These are phyloP conservation scores for Phytophthora idaei DNA, from an alignment of 352 stramenopile genomes.

Conservation along the genomic window DNA sequence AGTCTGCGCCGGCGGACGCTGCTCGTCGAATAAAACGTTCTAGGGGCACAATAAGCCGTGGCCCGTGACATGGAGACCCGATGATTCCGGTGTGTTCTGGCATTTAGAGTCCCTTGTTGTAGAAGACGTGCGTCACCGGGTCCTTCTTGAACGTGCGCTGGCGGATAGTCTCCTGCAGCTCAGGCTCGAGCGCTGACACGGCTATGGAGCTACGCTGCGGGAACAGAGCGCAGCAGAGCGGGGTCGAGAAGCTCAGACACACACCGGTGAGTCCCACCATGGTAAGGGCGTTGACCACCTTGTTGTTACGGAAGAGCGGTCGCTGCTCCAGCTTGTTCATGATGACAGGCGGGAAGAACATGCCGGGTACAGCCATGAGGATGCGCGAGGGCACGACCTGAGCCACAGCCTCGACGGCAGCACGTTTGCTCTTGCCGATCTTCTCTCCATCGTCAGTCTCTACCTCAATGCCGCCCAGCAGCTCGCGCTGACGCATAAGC, in stretches of 20 bases:
- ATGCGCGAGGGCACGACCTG: conserved; percentile 88
- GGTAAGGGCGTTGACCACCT: conserved; percentile 64
- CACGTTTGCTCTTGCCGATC: conserved; percentile 70
- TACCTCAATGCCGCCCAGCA: conserved; percentile 82
- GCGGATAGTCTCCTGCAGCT: conserved; percentile 63
- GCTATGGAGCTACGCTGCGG: conserved; percentile 73
- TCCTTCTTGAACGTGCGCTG: conserved; percentile 51
- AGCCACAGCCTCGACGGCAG: conserved; percentile 74
- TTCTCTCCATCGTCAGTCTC: conserved; percentile 68
- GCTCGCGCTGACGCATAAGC: conserved; percentile 89
- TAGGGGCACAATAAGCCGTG: conserved; percentile 7
- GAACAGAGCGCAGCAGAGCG: conserved; percentile 85
- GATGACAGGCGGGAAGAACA: conserved; percentile 86
- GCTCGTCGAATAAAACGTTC: conserved; percentile 22
- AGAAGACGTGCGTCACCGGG: conserved; percentile 65
- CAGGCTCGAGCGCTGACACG: conserved; percentile 63
- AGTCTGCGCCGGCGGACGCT: conserved; percentile 21
- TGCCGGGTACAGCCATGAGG: conserved; percentile 86
- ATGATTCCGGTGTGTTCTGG: not conserved
- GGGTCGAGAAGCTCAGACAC: conserved; percentile 78
- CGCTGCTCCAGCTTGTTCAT: conserved; percentile 83
- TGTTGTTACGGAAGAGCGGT: conserved; percentile 62
- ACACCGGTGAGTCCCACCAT: conserved; percentile 78
- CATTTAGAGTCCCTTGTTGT: conserved; percentile 76
- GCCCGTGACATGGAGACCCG: not conserved